These are phyloP conservation scores for Chlamydomonas eustigma DNA, from an alignment of 139 green algal genomes.

Conservation along the genomic window DNA sequence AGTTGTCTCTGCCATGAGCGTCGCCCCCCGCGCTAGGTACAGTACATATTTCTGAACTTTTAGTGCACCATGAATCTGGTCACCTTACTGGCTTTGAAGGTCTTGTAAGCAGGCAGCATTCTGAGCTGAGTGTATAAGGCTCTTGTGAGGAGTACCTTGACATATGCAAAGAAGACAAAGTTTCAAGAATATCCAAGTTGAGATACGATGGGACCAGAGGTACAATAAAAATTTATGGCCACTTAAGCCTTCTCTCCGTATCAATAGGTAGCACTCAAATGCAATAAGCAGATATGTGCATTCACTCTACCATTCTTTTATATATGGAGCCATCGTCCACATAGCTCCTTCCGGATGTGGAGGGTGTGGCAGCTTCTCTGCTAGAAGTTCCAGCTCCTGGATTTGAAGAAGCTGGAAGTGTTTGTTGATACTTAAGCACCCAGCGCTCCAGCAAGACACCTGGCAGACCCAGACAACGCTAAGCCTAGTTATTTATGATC, in stretches of 20 bases:
- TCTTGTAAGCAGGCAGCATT: neutral
- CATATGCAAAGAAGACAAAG: no score
- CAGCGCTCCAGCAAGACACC: neutral
- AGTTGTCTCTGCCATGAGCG: no score
- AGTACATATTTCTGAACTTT: neutral
- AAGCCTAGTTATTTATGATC: no score
- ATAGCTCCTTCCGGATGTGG: neutral
- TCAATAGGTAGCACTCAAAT: no score
- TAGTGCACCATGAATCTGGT: neutral
- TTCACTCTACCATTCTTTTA: neutral
- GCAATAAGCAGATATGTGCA: no score
- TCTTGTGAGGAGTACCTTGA: neutral
- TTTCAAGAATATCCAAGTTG: no score
- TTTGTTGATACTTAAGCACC: neutral
- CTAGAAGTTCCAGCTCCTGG: neutral
- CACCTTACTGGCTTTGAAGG: neutral
- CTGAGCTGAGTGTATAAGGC: neutral
- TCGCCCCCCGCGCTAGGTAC: neutral
- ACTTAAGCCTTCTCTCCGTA: no score
- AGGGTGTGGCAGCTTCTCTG: neutral
- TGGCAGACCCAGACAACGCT: no score
- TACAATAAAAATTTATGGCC: no score
- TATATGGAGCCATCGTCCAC: neutral
- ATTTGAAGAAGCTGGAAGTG: no score
- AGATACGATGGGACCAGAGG: no score